Conservation (phyloP, 2,329 filamentous ascomycete species). For the Berkeleyomyces basicola region DNA sequence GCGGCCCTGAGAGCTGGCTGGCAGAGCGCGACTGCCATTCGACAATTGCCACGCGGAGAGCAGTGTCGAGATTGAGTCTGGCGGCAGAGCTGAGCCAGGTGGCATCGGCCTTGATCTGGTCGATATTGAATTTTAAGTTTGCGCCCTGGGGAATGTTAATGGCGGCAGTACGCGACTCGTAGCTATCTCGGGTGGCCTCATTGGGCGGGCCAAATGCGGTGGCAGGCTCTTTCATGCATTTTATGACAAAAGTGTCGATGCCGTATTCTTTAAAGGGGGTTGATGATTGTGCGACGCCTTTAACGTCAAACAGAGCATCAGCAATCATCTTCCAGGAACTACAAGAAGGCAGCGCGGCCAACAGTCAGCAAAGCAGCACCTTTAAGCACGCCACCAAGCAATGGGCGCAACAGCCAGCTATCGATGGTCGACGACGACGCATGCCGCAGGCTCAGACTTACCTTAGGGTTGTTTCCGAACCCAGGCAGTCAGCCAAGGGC, state of each 20-base stretch:
- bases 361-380: neutral
- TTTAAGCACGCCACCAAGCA: neutral
- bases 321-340: constrained; percentile 48
- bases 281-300: constrained; percentile 36
- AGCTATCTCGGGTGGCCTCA: constrained; percentile 48
- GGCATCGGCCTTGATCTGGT: constrained; percentile 68
- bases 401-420: neutral
- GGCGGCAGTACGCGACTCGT: constrained; percentile 72
- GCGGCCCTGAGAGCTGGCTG: constrained; percentile 51
- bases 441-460: constrained; percentile 30
- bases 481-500: constrained; percentile 69
- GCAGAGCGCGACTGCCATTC: constrained; percentile 73
- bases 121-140: constrained; percentile 53
- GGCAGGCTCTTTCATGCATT: constrained; percentile 51
- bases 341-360: neutral
- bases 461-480: constrained; percentile 65
- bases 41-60: constrained; percentile 61
- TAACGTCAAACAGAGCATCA: constrained; percentile 38
- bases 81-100: constrained; percentile 70
- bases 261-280: constrained; percentile 51
- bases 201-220: constrained; percentile 48
- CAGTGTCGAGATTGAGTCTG: constrained; percentile 63
- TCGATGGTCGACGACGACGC: too few relatives aligned
- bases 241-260: constrained; percentile 48
- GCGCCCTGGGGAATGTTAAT: constrained; percentile 62